phyloP scores from a whole-genome alignment of 306 rosid species.

The Mucuna pruriens region DNA sequence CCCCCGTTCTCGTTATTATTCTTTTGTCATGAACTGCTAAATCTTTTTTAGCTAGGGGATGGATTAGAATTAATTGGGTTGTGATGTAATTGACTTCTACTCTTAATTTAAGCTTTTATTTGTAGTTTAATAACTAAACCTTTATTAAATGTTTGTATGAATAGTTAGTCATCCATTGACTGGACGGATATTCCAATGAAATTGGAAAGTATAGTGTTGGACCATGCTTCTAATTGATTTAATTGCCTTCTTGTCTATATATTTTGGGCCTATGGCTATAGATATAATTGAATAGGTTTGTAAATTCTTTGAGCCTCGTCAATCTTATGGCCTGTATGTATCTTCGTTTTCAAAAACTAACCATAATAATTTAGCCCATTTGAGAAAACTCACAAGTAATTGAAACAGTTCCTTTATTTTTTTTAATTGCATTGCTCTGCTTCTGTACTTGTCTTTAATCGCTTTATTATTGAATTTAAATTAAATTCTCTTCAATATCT shows the following conservation, averaged over 20 bases:
- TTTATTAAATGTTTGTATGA: background rate
- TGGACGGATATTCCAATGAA: background rate
- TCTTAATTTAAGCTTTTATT: background rate
- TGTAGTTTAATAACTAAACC: background rate
- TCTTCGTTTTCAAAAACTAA: background rate
- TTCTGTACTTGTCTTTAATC: background rate
- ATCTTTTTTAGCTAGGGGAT: background rate
- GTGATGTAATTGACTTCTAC: background rate
- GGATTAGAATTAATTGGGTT: background rate
- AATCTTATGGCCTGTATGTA: background rate
- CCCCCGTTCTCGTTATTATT: background rate
- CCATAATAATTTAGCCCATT: background rate
- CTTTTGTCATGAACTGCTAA: background rate
- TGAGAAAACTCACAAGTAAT: background rate
- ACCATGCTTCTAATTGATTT: background rate
- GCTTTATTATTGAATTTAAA: background rate
- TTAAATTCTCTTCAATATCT: background rate
- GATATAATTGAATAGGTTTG: background rate
- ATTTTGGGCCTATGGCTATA: background rate
- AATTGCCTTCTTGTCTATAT: background rate
- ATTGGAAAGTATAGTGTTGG: background rate
- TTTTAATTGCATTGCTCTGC: background rate
- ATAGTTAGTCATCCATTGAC: background rate
- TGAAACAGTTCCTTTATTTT: background rate
- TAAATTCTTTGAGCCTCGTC: background rate